Percentiles rank a stretch among this genome's conserved stretches.
phyloP scores from a whole-genome alignment of 164 flowering plant species.

The Tinospora cordifolia region DNA sequence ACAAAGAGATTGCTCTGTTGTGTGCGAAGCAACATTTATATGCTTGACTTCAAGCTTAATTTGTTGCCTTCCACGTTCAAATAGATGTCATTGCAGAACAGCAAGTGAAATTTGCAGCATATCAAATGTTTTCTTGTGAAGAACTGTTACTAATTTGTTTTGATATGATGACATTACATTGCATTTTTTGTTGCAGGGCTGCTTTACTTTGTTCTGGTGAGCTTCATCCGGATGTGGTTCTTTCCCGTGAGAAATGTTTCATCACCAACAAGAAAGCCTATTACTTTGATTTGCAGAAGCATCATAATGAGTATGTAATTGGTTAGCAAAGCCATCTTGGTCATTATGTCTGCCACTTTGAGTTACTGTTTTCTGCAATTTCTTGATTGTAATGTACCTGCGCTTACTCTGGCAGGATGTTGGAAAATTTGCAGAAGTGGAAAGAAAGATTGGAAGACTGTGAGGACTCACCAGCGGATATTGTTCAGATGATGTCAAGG shows the following conservation, averaged over 20 bases:
- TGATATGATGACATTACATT: neutral
- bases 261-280: conserved; percentile 47
- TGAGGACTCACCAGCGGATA: conserved; percentile 54
- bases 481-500: conserved; percentile 49
- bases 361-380: neutral
- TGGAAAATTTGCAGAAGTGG: conserved; percentile 45
- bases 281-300: conserved; percentile 50
- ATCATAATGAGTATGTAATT: conserved; percentile 63
- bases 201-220: conserved; percentile 64
- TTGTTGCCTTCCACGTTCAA: no score
- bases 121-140: neutral
- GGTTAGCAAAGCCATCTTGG: neutral
- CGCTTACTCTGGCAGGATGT: conserved; percentile 46
- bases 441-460: conserved; percentile 57
- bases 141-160: neutral
- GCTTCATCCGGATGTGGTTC: conserved; percentile 74
- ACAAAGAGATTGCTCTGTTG: no score
- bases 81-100: no score
- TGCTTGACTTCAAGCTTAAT: no score
- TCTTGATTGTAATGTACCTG: neutral
- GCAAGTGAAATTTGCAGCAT: no score
- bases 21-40: no score
- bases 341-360: neutral
- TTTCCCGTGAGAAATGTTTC: conserved; percentile 32
- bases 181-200: conserved; percentile 46